Evolutionary conservation across 148 eudicot genomes (phyloP), one percentile per base, ranked within the genome.

Genomic region (Heliamphora exappendiculata): DNA sequence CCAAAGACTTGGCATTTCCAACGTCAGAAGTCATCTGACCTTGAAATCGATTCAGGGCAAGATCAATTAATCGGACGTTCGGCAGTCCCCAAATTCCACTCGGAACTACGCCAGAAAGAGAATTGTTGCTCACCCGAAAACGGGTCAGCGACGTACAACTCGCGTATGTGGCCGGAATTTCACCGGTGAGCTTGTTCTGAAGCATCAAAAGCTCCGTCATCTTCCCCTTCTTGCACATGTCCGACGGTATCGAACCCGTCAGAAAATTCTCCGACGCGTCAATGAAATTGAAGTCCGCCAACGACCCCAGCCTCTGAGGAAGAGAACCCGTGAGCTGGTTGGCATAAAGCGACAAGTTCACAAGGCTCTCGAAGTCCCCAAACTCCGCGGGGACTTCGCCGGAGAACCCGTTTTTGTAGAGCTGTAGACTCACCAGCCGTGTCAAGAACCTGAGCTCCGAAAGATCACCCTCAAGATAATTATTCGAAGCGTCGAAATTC

Each of bases 51-150:
- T 95, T 95, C 28, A 82, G 77, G 0, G 85, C 86, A 24, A 92
- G 44, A 78, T 95, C 98, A 44, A 95, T 82, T 0, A 95, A 76
- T 2, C 87, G 75, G 0, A 84, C 79, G 6, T 85, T 82, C 0
- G 98, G 96, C 19, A 95, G 71, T 0, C 91, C 98, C 98, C 97
- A 95, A 33, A 95, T 78, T 28, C 94, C 92, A 33, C 84, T 71
- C 9, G 98, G 98, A 64, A 95, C 88, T 6, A 72, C 74, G 1
- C 98, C 98, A 0, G 91, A 83, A 0, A 95, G 91, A 4, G 72
- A 76, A 77, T 95, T 95, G 19, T 88, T 76, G 82, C 85, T 91
- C n/a, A 95, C 92, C 41, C 98, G 91, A 34, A 95, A 83, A 24
- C 98, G 90, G 12, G 76, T 78, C 73, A 95, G 37, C n/a, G 93